Evolutionary conservation across 2,329 filamentous ascomycete genomes (phyloP), one percentile per base, ranked within the genome.

Genomic region (Coleophoma eucalyptorum): DNA sequence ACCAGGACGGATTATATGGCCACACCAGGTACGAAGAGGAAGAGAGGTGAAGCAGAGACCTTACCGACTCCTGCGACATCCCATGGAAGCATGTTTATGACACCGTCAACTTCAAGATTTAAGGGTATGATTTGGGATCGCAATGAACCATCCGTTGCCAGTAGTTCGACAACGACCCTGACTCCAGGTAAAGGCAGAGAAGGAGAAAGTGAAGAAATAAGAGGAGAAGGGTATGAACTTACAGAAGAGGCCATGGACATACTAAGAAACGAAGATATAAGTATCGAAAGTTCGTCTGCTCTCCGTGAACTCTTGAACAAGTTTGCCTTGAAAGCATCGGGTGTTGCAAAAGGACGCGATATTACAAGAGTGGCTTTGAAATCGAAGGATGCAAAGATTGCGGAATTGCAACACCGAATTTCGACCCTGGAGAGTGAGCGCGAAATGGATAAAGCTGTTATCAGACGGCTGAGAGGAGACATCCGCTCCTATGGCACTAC

Each of bases 321-420:
- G 42, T 76, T 88, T 56, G 78, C 80, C 15, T 68, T 83, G 47
- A 77, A 75, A 47, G 74, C 77, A 0, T 80, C 78, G 59, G 88
- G 87, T 0, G 73, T 88, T 18, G 73, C 75, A 37, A 78, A 78
- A 54, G 86, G 86, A 0, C 73, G 87, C 2, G 87, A 93, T 53
- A 78, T 86, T 6, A 77, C 80, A 3, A 71, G 88, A n/a, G 66
- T 79, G 8, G 79, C 77, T 4, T 62, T 89, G 33, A 83, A 81
- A 62, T 74, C 76, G 4, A 84, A 84, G 56, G 85, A 93, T 72
- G 68, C 81, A 64, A 71, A 83, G 70, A 72, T 87, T 65, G 68
- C 76, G 66, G 73, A 88, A 67, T 69, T 96, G 69, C 78, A 84
- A 72, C 72, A 88, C 63, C 71, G 86, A 58, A 73, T 95, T 75